Evolutionary conservation across 768 basidiomycete genomes (phyloP).

Genomic region (Suillus occidentalis): DNA sequence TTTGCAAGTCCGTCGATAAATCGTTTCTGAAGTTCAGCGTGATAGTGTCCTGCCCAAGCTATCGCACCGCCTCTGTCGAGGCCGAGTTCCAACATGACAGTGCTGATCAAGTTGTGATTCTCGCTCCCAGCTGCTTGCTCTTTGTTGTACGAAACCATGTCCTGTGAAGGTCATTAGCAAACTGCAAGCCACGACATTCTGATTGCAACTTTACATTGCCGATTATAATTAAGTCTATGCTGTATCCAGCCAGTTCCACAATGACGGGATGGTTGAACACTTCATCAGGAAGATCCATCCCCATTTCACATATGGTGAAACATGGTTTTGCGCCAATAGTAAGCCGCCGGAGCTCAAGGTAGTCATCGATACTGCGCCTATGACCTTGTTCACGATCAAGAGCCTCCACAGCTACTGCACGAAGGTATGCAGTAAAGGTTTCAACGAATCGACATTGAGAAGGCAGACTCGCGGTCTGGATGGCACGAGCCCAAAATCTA

Average conservation of each 20-base stretch:
- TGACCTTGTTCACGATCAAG: constrained; percentile 12
- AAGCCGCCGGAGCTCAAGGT: constrained; percentile 32
- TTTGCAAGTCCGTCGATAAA: constrained; percentile 23
- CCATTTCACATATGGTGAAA: constrained; percentile 31
- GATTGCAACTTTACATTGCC: constrained; percentile 20
- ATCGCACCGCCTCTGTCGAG: constrained; percentile 30
- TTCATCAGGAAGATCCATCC: constrained; percentile 33
- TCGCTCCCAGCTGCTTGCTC: constrained; percentile 35
- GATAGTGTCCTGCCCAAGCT: constrained; percentile 20
- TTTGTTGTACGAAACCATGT: constrained; percentile 36
- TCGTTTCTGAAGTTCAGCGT: constrained; percentile 11
- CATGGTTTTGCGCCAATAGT: constrained; percentile 32
- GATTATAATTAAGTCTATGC: constrained; percentile 23
- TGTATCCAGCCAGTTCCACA: constrained; percentile 4
- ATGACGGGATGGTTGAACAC: constrained; percentile 28
- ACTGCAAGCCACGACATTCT: not conserved
- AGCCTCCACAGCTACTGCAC: constrained; percentile 7
- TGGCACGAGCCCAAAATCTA: constrained; percentile 13
- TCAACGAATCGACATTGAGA: constrained; percentile 11
- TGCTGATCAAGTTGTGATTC: constrained; percentile 34
- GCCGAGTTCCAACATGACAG: constrained; percentile 31
- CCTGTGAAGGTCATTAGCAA: constrained; percentile 21
- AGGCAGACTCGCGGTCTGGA: not conserved
- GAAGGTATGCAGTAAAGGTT: constrained; percentile 6
- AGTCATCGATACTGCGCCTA: constrained; percentile 30